Evolutionary conservation across 1,284 basidiomycete species (phyloP), one percentile per base, ranked within the genome.

Genomic region (Cutaneotrichosporon arboriforme): DNA sequence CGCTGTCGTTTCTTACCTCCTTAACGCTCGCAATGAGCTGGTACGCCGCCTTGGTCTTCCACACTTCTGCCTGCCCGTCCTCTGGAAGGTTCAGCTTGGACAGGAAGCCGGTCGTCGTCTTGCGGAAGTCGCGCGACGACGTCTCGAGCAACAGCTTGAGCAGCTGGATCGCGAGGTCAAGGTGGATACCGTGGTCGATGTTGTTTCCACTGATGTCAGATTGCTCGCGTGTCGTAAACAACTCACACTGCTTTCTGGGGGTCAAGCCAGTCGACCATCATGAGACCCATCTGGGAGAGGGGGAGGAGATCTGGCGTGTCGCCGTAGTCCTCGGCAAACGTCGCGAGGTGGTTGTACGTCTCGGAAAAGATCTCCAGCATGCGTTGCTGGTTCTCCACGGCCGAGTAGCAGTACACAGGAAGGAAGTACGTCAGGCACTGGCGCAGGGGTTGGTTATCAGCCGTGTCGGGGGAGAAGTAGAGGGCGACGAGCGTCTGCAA

Each of bases 401-500:
- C 86, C 1, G 90, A 90, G 71, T 88, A 93, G 72, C 89, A 90
- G 70, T 90, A 97, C 0, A 92, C 85, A 0, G 92, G 91, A 76
- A 98, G 86, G 79, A 97, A 97, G 76, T 97, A 97, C 17, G 90
- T 86, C 22, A 98, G 77, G 69, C 92, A 97, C 74, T 97, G 94
- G 50, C 91, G 80, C 26, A 97, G 77, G 58, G 90, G 83, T 65
- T 88, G 86, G 67, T 97, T 97, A 37, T 85, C 82, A 13, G 78
- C 80, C 0, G 91, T 96, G 55, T 89, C 85, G 1, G 90, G 89
- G 0, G 88, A 89, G 61, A 97, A 83, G 75, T 94, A 98, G 20
- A 86, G 81, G 26, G 91, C 75, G 1, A 92, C 81, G 2, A 97
- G 81, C 52, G 83, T 84, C 61, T 83, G 82, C 21, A 97, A 76